phyloP scores from a whole-genome alignment of 192 early-diverging fungal genomes.

The Gryganskiella cystojenkinii region DNA sequence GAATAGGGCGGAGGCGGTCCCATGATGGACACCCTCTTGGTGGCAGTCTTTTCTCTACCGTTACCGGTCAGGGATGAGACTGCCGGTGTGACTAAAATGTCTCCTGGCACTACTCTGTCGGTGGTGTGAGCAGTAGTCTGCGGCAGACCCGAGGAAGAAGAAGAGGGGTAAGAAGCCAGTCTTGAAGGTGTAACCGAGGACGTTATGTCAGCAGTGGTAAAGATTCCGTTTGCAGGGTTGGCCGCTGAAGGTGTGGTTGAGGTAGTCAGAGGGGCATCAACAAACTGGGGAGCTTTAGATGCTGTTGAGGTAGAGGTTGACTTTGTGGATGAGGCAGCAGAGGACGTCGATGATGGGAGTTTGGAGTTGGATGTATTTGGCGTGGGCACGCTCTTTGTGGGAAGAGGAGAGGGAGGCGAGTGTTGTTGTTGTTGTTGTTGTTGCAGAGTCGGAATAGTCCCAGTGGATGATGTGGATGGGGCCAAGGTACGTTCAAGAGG shows the following conservation, averaged over 20 bases:
- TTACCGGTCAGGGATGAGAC: not conserved
- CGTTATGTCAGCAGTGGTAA: not conserved
- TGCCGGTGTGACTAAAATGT: slow-evolving; percentile 7
- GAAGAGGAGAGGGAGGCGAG: not conserved
- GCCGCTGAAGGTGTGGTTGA: not conserved
- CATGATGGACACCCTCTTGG: slow-evolving; percentile 40
- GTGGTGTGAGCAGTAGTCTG: slow-evolving; percentile 22
- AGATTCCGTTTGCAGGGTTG: not conserved
- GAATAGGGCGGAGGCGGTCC: slow-evolving; percentile 33
- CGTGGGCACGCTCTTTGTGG: not conserved
- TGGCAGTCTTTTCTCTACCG: slow-evolving; percentile 2
- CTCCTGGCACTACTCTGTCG: slow-evolving; percentile 15
- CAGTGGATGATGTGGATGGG: slow-evolving; percentile 6
- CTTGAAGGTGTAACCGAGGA: not conserved
- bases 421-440: not conserved
- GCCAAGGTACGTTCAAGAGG: slow-evolving; percentile 1
- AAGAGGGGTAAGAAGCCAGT: no score
- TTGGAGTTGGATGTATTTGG: slow-evolving; percentile 2
- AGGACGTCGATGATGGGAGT: slow-evolving; percentile 4
- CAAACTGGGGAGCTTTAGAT: not conserved
- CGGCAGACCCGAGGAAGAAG: slow-evolving; percentile 12
- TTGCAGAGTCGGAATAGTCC: not conserved
- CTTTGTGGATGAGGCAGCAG: not conserved
- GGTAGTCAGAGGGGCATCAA: not conserved
- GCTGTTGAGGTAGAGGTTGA: not conserved